Conservation (phyloP, 768 basidiomycete species). For the Naematelia aurantialba region DNA sequence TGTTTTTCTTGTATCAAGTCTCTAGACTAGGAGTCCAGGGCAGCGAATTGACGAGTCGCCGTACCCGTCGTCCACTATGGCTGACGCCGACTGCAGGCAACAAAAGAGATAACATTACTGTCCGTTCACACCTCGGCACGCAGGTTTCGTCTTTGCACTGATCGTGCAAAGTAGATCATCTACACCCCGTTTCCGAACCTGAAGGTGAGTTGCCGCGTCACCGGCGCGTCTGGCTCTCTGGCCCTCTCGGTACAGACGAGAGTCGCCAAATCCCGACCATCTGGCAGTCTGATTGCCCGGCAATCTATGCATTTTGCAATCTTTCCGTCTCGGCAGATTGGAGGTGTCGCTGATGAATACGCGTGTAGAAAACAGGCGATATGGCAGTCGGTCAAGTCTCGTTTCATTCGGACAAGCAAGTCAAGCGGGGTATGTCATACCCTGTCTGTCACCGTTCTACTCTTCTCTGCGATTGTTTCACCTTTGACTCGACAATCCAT, state of each 20-base stretch:
- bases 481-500: not conserved
- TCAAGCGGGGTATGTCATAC: conserved; percentile 66
- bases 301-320: too few species aligned
- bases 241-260: too few species aligned
- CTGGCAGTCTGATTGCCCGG: too few species aligned
- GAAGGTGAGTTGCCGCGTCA: conserved; percentile 61
- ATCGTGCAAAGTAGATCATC: conserved; percentile 58
- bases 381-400: conserved; percentile 97
- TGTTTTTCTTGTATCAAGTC: too few species aligned
- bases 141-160: not conserved
- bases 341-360: too few species aligned
- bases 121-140: conserved; percentile 6
- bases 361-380: conserved; percentile 77
- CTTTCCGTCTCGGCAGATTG: too few species aligned
- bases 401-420: conserved; percentile 85
- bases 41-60: too few species aligned
- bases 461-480: not conserved
- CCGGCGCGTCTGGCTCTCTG: too few species aligned
- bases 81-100: conserved; percentile 82
- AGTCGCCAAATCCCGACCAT: too few species aligned
- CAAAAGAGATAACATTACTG: conserved; percentile 85
- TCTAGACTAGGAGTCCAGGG: too few species aligned
- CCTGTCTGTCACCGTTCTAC: not conserved
- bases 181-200: conserved; percentile 90
- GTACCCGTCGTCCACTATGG: too few species aligned